Evolutionary conservation across 2,329 filamentous ascomycete species (phyloP).

Genomic region (Hypoxylon sp.): DNA sequence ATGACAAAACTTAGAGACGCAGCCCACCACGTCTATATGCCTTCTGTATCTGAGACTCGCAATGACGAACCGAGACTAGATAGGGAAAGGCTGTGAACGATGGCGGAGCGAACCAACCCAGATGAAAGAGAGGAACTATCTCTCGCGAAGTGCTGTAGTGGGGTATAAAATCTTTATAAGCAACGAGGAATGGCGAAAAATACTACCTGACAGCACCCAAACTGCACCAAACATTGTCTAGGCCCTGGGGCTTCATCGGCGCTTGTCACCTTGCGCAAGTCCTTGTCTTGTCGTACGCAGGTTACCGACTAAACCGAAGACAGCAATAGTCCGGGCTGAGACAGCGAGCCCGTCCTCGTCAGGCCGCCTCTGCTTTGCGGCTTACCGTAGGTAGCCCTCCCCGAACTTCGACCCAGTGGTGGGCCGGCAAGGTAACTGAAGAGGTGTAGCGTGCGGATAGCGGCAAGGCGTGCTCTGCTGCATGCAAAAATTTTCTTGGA

Average conservation of each 20-base stretch:
- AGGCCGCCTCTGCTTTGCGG: constrained; percentile 33
- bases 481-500: constrained; percentile 30
- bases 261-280: constrained; percentile 30
- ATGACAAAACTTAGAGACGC: background rate
- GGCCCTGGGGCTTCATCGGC: constrained; percentile 32
- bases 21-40: constrained; percentile 5
- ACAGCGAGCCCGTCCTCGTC: constrained; percentile 2
- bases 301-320: constrained; percentile 21
- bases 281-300: constrained; percentile 23
- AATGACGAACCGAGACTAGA: constrained; percentile 6
- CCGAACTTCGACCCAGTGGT: constrained; percentile 11
- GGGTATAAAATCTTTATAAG: constrained; percentile 37
- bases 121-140: constrained; percentile 11
- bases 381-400: constrained; percentile 25
- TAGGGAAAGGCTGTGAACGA: constrained; percentile 8
- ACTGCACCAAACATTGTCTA: constrained; percentile 31
- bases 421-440: constrained; percentile 15
- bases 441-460: too few relatives aligned
- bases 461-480: constrained; percentile 27
- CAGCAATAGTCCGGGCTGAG: constrained; percentile 25
- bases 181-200: constrained; percentile 26
- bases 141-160: constrained; percentile 5
- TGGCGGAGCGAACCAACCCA: constrained; percentile 22
- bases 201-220: constrained; percentile 41
- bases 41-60: constrained; percentile 16